Conservation (phyloP, 768 basidiomycete genomes). For the Coprinopsis marcescibilis region DNA sequence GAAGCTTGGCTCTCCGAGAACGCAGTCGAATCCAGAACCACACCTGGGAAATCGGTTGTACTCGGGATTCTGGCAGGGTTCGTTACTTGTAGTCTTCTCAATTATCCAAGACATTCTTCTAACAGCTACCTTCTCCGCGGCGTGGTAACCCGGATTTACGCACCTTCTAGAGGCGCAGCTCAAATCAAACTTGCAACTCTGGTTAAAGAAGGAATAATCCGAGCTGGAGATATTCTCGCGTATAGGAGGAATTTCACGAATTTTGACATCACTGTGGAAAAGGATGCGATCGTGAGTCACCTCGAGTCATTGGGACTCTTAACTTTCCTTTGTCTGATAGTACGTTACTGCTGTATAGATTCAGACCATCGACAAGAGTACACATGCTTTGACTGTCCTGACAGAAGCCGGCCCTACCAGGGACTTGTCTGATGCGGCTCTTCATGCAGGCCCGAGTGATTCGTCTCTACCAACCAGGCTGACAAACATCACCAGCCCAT, state of each 20-base stretch:
- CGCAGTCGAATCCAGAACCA: conserved; percentile 8
- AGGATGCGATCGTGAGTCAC: conserved; percentile 46
- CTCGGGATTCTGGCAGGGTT: conserved; percentile 27
- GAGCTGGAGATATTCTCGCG: conserved; percentile 49
- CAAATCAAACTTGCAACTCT: conserved; percentile 42
- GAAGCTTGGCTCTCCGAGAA: conserved; percentile 52
- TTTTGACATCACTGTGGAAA: conserved; percentile 39
- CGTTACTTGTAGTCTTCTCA: conserved; percentile 5
- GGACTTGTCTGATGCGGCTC: conserved; percentile 31
- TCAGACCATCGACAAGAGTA: conserved; percentile 36
- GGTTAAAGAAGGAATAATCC: conserved; percentile 37
- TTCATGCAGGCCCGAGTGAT: conserved; percentile 24
- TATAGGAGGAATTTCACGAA: conserved; percentile 44
- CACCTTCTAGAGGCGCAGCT: conserved; percentile 28
- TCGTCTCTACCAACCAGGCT: conserved; percentile 18
- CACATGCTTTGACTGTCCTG: conserved; percentile 37
- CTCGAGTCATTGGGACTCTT: background rate
- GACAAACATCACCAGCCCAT: conserved; percentile 36
- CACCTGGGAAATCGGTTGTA: background rate
- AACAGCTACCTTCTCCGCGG: too few relatives aligned
- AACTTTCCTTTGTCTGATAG: too few relatives aligned
- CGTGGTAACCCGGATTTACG: background rate
- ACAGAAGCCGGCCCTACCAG: conserved; percentile 30
- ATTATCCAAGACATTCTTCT: too few relatives aligned
- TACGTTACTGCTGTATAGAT: too few relatives aligned